phyloP scores from a whole-genome alignment of 305 asterid genomes.

The Fraxinus xanthoxyloides region DNA sequence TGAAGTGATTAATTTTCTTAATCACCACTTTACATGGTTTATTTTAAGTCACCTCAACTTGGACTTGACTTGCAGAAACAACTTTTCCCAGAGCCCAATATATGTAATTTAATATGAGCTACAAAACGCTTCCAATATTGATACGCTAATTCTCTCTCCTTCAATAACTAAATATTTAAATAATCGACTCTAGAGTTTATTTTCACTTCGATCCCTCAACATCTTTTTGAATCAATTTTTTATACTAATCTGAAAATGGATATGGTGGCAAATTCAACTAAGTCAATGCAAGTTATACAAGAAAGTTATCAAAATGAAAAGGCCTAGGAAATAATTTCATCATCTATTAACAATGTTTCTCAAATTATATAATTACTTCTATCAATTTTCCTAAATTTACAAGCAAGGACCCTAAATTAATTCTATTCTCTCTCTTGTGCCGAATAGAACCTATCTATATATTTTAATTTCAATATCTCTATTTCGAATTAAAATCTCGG shows the following conservation, averaged over 20 bases:
- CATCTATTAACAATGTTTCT: background rate
- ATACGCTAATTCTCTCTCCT: background rate
- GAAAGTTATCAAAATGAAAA: background rate
- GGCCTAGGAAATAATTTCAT: background rate
- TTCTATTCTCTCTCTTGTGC: background rate
- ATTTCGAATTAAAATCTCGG: background rate
- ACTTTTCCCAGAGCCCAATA: background rate
- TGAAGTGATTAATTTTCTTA: background rate
- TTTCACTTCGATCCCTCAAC: background rate
- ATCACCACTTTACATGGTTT: background rate
- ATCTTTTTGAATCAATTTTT: background rate
- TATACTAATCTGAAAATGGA: background rate
- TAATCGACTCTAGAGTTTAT: background rate
- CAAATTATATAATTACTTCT: background rate
- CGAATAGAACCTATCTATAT: background rate
- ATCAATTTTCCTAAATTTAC: background rate
- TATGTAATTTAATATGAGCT: background rate
- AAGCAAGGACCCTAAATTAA: background rate
- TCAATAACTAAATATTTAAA: background rate
- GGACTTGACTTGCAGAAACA: background rate
- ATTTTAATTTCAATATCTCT: background rate
- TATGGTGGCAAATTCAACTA: background rate
- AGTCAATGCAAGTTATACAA: background rate
- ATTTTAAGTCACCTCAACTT: background rate
- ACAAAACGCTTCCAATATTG: background rate